Conservation (phyloP, 768 basidiomycete species). For the Lactifluus subvellereus region DNA sequence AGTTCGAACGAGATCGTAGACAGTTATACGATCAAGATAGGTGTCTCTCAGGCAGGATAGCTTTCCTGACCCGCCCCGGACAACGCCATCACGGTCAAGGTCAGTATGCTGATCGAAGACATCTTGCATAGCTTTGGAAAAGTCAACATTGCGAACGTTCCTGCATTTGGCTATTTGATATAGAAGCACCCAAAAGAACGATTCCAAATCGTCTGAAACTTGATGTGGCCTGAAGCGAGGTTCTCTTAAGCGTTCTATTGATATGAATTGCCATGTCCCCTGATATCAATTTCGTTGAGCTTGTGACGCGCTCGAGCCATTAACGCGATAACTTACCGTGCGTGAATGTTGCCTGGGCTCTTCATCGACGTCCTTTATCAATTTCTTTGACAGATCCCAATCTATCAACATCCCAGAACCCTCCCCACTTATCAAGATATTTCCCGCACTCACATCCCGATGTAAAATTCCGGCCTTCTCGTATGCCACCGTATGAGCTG, state of each 20-base stretch:
- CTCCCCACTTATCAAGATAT: neutral
- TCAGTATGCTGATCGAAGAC: neutral
- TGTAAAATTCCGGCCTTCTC: conserved; percentile 3
- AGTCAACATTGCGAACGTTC: neutral
- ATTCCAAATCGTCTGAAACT: conserved; percentile 22
- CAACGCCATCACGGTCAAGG: neutral
- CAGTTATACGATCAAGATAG: no score
- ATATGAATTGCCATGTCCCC: conserved; percentile 25
- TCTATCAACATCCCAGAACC: conserved; percentile 5
- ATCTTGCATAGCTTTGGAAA: neutral
- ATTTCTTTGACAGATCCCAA: conserved; percentile 3
- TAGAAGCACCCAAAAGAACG: conserved; percentile 22
- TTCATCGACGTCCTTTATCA: neutral
- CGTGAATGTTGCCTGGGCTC: neutral
- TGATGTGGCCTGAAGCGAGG: neutral
- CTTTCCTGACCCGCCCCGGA: neutral
- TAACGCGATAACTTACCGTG: neutral
- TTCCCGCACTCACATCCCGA: conserved; percentile 5
- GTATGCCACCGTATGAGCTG: conserved; percentile 1
- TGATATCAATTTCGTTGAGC: neutral
- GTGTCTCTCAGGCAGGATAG: neutral
- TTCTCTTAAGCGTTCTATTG: neutral
- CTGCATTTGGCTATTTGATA: neutral
- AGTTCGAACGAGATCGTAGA: neutral
- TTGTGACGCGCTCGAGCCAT: neutral